These are phyloP conservation scores for Rosa lucieae DNA, from an alignment of 306 rosid species.

Conservation along the genomic window DNA sequence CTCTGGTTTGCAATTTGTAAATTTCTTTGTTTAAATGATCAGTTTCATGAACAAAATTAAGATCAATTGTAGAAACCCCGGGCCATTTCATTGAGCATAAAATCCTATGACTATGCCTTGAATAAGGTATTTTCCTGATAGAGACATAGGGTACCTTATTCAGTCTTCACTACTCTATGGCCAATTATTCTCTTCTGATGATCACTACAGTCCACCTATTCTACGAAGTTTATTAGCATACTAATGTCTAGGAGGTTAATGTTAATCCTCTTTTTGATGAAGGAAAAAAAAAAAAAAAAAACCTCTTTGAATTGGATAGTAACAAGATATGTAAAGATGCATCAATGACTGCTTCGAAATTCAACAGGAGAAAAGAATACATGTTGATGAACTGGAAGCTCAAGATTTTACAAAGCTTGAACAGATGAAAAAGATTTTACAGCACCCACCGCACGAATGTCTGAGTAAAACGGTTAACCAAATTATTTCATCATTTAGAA, in stretches of 20 bases:
- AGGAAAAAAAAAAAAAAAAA: too few relatives aligned
- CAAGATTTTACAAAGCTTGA: background rate
- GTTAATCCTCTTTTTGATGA: too few relatives aligned
- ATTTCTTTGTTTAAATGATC: too few relatives aligned
- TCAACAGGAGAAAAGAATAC: background rate
- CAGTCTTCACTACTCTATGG: background rate
- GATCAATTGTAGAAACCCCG: too few relatives aligned
- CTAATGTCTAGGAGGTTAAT: too few relatives aligned
- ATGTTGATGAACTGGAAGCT: background rate
- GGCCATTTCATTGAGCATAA: background rate
- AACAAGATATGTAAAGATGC: background rate
- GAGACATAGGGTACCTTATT: too few relatives aligned
- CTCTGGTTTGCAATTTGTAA: too few relatives aligned
- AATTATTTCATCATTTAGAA: background rate
- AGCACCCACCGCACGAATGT: background rate
- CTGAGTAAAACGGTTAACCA: too few relatives aligned
- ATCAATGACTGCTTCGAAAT: background rate
- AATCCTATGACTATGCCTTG: background rate
- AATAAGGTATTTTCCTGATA: background rate
- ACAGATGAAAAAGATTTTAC: background rate
- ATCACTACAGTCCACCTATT: background rate
- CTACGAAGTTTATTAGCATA: too few relatives aligned
- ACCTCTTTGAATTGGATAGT: too few relatives aligned
- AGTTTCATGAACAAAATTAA: too few relatives aligned
- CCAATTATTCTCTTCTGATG: background rate